Evolutionary conservation across 108 stramenopile species (phyloP).

Genomic region (Cyclotella baltica): DNA sequence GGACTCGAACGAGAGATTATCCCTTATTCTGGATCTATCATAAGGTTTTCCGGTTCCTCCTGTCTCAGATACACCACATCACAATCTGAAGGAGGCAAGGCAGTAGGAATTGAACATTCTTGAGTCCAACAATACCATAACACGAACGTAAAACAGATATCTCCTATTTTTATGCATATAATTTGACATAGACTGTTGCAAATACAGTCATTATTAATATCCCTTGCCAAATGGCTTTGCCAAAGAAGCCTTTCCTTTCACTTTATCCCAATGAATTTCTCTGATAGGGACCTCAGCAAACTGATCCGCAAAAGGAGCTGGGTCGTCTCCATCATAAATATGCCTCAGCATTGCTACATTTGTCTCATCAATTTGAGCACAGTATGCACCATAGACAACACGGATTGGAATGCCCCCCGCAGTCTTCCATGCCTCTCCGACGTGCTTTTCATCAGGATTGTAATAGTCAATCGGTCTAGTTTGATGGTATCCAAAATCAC

Average conservation of each 20-base stretch:
- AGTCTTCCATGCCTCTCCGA: constrained; percentile 1
- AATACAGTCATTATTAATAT: not conserved
- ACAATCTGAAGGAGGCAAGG: no score
- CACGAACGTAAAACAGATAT: no score
- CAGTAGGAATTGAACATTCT: no score
- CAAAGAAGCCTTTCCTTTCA: constrained; percentile 16
- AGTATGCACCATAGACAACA: constrained; percentile 57
- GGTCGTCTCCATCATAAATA: constrained; percentile 61
- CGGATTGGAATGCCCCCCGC: constrained; percentile 39
- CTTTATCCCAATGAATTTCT: constrained; percentile 49
- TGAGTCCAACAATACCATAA: no score
- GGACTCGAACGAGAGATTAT: no score
- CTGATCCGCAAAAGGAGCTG: constrained; percentile 62
- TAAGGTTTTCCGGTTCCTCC: no score
- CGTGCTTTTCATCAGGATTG: constrained; percentile 23
- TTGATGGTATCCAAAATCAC: constrained; percentile 62
- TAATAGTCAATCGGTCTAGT: constrained; percentile 52
- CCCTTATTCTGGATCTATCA: no score
- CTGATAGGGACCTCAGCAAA: constrained; percentile 46
- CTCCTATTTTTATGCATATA: no score
- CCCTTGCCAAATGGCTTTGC: constrained; percentile 26
- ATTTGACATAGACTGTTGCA: not conserved
- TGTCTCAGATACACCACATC: no score
- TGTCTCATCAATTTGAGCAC: constrained; percentile 58
- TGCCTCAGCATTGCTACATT: constrained; percentile 55